These are phyloP conservation scores for Colletotrichum sp. DNA, from an alignment of 2,329 filamentous ascomycete genomes.

Conservation along the genomic window DNA sequence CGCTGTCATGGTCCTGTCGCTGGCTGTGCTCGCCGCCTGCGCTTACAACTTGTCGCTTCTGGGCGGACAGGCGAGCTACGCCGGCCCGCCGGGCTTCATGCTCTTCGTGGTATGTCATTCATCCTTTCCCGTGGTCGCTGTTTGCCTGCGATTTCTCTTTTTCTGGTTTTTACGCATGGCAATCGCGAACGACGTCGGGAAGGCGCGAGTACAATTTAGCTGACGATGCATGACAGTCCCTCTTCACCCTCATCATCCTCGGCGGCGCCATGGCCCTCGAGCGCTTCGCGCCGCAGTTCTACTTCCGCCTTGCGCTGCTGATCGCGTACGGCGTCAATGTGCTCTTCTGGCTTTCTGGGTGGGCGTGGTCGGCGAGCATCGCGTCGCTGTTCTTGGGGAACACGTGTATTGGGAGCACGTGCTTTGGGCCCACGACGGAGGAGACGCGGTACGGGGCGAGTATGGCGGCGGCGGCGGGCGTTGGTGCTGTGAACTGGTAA, in stretches of 20 bases:
- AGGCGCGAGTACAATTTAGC: not conserved
- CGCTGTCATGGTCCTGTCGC: constrained; percentile 42
- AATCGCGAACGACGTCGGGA: not conserved
- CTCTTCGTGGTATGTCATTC: constrained; percentile 48
- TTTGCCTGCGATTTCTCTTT: not conserved
- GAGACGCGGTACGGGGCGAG: constrained; percentile 28
- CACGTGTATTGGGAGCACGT: constrained; percentile 22
- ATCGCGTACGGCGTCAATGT: constrained; percentile 37
- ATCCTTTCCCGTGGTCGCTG: not conserved
- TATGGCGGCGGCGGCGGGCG: constrained; percentile 41
- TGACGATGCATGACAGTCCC: constrained; percentile 31
- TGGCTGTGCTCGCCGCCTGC: constrained; percentile 42
- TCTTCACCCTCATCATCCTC: constrained; percentile 46
- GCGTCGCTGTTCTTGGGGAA: constrained; percentile 29
- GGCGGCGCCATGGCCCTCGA: constrained; percentile 41
- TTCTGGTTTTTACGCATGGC: not conserved
- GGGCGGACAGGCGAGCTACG: constrained; percentile 29
- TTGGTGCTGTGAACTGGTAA: constrained; percentile 47
- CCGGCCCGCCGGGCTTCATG: constrained; percentile 45
- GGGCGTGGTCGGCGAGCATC: constrained; percentile 45
- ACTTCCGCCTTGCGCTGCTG: constrained; percentile 42
- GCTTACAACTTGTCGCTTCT: constrained; percentile 44
- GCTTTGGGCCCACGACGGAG: constrained; percentile 23
- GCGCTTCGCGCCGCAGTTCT: constrained; percentile 37
- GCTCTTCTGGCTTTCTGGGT: constrained; percentile 50